Evolutionary conservation across 345 rosid genomes (phyloP).

Genomic region (Laguncularia racemosa): DNA sequence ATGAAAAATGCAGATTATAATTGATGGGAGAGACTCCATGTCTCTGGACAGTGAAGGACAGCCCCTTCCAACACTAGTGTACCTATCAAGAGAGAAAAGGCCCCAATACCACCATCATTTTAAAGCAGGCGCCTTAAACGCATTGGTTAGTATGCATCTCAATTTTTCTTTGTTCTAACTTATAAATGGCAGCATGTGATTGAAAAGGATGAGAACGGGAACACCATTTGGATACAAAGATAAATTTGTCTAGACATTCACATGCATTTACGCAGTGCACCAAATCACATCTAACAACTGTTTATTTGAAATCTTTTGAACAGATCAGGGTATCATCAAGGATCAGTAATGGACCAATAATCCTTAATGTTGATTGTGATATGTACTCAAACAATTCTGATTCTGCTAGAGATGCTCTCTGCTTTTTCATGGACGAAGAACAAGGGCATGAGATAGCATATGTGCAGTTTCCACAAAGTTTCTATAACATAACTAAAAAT

Average conservation of each 20-base stretch:
- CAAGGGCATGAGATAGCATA: slow-evolving; percentile 30
- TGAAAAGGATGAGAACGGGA: too few species aligned
- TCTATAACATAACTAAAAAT: slow-evolving; percentile 21
- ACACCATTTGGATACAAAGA: too few species aligned
- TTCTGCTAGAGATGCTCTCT: slow-evolving; percentile 32
- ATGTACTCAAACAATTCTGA: slow-evolving; percentile 42
- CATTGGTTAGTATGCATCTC: slow-evolving; percentile 34
- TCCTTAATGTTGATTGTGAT: slow-evolving; percentile 41
- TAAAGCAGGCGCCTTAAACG: slow-evolving; percentile 54
- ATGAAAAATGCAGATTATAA: slow-evolving; percentile 7
- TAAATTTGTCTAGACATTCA: too few species aligned
- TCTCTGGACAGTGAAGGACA: slow-evolving; percentile 24
- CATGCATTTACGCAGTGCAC: too few species aligned
- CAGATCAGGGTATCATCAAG: slow-evolving; percentile 46
- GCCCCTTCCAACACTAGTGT: slow-evolving; percentile 31
- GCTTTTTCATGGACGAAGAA: slow-evolving; percentile 44
- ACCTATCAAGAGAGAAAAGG: slow-evolving; percentile 41
- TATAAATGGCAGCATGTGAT: too few species aligned
- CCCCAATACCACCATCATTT: slow-evolving; percentile 32
- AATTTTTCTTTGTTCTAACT: too few species aligned
- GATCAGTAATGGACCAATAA: slow-evolving; percentile 32
- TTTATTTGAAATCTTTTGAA: neutral
- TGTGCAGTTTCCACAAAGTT: slow-evolving; percentile 33
- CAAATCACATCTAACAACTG: neutral
- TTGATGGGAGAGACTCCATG: slow-evolving; percentile 17